A percentile compares a stretch with the other conserved stretches of the same genome.
Evolutionary conservation across 768 basidiomycete genomes (phyloP).

Genomic region (Tylopilus plumbeoviolaceoides): DNA sequence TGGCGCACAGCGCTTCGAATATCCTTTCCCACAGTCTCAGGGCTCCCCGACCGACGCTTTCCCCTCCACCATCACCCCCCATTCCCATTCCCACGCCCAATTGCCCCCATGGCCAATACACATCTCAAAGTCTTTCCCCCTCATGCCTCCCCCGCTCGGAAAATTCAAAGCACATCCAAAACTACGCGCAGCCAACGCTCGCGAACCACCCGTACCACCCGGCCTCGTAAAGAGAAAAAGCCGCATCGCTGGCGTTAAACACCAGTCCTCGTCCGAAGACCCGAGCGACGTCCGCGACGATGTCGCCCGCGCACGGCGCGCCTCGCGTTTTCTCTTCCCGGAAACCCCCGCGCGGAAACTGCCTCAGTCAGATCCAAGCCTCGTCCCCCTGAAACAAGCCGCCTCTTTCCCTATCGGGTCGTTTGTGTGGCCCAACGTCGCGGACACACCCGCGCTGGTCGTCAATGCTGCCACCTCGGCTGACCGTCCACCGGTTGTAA

Average conservation of each 20-base stretch:
- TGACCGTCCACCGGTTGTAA: slow-evolving; percentile 20
- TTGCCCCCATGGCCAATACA: slow-evolving; percentile 26
- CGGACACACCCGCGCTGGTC: background rate
- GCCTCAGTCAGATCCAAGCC: background rate
- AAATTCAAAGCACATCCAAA: slow-evolving; percentile 29
- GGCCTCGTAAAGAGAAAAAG: slow-evolving; percentile 28
- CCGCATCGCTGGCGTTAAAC: slow-evolving; percentile 20
- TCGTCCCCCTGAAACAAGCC: slow-evolving; percentile 7
- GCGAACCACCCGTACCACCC: slow-evolving; percentile 31
- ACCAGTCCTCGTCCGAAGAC: slow-evolving; percentile 28
- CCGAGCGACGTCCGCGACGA: slow-evolving; percentile 25
- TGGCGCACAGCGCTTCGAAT: slow-evolving; percentile 31
- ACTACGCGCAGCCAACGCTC: slow-evolving; percentile 22
- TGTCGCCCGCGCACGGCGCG: slow-evolving; percentile 4
- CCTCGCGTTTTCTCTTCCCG: slow-evolving; percentile 6
- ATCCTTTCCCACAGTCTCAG: slow-evolving; percentile 30
- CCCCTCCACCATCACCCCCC: slow-evolving; percentile 15
- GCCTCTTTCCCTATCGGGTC: slow-evolving; percentile 7
- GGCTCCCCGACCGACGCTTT: slow-evolving; percentile 27
- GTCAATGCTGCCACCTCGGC: background rate
- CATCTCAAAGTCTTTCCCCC: slow-evolving; percentile 29
- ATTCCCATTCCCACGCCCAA: slow-evolving; percentile 22
- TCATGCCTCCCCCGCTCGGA: slow-evolving; percentile 27
- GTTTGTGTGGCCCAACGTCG: slow-evolving; percentile 1
- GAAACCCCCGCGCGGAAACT: slow-evolving; percentile 1